A percentile compares a stretch with the other conserved stretches of the same genome.
Evolutionary conservation across 2,329 filamentous ascomycete species (phyloP).

Genomic region (Penicillium aurantiogriseum): DNA sequence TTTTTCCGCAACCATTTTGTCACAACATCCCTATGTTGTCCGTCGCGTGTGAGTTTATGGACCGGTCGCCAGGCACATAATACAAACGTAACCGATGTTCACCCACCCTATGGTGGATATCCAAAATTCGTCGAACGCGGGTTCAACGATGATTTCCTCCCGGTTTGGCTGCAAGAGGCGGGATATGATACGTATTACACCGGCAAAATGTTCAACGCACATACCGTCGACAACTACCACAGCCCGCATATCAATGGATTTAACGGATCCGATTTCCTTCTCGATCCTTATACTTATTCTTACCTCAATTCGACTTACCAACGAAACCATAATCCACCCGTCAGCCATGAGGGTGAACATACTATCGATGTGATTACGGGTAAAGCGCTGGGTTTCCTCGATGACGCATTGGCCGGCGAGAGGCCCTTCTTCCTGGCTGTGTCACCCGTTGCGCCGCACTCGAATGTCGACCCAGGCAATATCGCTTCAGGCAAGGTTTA

Average conservation of each 20-base stretch:
- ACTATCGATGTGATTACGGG: constrained; percentile 59
- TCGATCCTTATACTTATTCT: constrained; percentile 57
- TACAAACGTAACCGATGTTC: constrained; percentile 65
- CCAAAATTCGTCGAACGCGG: constrained; percentile 54
- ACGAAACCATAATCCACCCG: constrained; percentile 56
- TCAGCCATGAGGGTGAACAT: constrained; percentile 56
- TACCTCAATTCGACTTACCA: constrained; percentile 67
- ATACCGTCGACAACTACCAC: constrained; percentile 52
- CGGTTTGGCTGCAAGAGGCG: constrained; percentile 52
- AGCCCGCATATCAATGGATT: constrained; percentile 38
- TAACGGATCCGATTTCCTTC: constrained; percentile 45
- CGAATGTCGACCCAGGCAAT: constrained; percentile 49
- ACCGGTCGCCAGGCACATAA: constrained; percentile 68
- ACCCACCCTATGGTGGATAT: constrained; percentile 52
- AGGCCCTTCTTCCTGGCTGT: constrained; percentile 67
- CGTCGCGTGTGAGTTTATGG: constrained; percentile 63
- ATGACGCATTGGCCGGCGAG: constrained; percentile 55
- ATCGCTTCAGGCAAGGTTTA: constrained; percentile 23
- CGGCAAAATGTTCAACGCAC: constrained; percentile 56
- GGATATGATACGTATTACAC: constrained; percentile 57
- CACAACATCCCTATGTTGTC: constrained; percentile 66
- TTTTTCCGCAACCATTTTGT: constrained; percentile 64
- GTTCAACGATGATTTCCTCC: constrained; percentile 52
- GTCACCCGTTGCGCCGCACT: constrained; percentile 66
- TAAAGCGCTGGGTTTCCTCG: constrained; percentile 60